Evolutionary conservation across 2,329 filamentous ascomycete species (phyloP).

Genomic region (Fulvia fulva): DNA sequence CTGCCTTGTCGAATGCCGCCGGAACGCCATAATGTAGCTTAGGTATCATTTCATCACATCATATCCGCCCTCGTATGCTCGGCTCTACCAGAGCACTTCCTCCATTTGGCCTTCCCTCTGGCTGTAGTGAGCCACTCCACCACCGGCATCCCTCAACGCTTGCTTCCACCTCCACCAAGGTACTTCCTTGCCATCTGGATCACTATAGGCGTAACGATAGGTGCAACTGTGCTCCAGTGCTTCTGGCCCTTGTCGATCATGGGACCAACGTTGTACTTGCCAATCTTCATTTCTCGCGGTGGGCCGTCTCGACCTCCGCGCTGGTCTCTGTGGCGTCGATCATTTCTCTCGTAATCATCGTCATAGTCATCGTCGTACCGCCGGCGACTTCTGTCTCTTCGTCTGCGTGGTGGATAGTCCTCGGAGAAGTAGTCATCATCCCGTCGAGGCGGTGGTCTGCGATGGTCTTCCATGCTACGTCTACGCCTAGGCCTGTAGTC

Average conservation of each 20-base stretch:
- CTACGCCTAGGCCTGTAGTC: conserved; percentile 18
- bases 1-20: background rate
- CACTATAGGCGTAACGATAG: conserved; percentile 31
- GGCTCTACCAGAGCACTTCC: background rate
- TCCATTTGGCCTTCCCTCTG: background rate
- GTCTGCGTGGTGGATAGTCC: conserved; percentile 6
- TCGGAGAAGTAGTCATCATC: conserved; percentile 25
- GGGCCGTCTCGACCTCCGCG: conserved; percentile 14
- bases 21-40: background rate
- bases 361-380: conserved; percentile 22
- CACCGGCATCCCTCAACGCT: background rate
- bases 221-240: conserved; percentile 31
- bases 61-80: background rate
- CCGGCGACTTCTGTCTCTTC: conserved; percentile 14
- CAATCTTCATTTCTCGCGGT: conserved; percentile 31
- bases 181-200: conserved; percentile 17
- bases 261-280: conserved; percentile 33
- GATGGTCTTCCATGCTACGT: conserved; percentile 18
- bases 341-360: conserved; percentile 21
- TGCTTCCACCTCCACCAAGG: conserved; percentile 8
- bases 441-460: conserved; percentile 19
- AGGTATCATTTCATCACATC: conserved; percentile 3
- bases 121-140: background rate
- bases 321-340: conserved; percentile 17
- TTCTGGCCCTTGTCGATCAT: conserved; percentile 33